Conservation (phyloP, 2,329 filamentous ascomycete species). For the Ampelomyces quisqualis region DNA sequence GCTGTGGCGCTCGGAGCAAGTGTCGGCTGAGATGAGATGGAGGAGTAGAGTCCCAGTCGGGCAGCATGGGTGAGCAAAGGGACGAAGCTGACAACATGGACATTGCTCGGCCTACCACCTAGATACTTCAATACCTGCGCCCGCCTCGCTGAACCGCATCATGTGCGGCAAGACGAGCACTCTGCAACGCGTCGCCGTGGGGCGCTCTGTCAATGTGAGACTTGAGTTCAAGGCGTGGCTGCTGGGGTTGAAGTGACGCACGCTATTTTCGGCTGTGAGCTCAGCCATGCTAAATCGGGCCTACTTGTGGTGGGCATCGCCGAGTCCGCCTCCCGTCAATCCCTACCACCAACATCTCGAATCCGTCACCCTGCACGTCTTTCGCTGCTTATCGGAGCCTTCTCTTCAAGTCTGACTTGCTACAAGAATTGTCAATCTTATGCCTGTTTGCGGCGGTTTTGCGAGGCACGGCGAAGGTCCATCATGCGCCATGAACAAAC, state of each 20-base stretch:
- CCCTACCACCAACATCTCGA: conserved; percentile 1
- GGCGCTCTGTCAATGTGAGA: neutral
- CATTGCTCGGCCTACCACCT: neutral
- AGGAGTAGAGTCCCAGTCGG: conserved; percentile 2
- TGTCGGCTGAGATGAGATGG: conserved; percentile 10
- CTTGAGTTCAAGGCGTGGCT: neutral
- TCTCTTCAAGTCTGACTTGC: too few relatives aligned
- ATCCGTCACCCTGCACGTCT: neutral
- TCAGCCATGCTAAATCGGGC: conserved; percentile 10
- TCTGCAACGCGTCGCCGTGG: neutral
- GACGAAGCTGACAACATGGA: neutral
- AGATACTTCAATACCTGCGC: conserved; percentile 1
- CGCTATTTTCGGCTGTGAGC: conserved; percentile 5
- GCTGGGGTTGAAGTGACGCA: conserved; percentile 1
- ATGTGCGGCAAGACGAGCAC: neutral
- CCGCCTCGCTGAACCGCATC: neutral
- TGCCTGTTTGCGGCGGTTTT: conserved; percentile 1
- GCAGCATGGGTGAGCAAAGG: conserved; percentile 1
- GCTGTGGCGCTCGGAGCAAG: conserved; percentile 12
- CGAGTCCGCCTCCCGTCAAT: conserved; percentile 1
- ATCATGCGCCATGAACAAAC: neutral
- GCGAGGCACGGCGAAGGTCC: neutral
- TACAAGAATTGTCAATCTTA: neutral
- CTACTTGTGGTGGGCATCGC: neutral
- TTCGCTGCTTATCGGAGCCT: neutral